These are phyloP conservation scores for Areca catechu DNA, from an alignment of 176 grass and related monocot species.

Conservation along the genomic window DNA sequence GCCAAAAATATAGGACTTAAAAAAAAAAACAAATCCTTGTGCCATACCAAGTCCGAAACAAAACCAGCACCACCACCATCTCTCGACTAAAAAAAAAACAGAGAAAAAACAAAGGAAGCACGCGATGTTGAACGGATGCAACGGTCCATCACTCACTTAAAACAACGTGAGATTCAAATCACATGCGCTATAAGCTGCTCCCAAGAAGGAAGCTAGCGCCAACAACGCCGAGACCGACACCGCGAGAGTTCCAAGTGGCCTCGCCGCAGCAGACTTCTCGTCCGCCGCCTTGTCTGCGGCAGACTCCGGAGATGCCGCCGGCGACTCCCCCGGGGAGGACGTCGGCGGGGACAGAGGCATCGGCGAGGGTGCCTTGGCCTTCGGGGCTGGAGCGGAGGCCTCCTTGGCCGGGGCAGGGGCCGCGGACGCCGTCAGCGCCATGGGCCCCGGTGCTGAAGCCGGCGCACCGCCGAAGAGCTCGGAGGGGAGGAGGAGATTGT, in stretches of 20 bases:
- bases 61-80: background rate
- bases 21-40: background rate
- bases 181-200: background rate
- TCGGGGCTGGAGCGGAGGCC: slow-evolving; percentile 31
- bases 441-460: slow-evolving; percentile 32
- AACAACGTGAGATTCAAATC: no score
- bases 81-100: background rate
- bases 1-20: no score
- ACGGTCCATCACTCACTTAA: no score
- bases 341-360: slow-evolving; percentile 47
- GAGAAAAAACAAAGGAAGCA: no score
- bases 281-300: slow-evolving; percentile 28
- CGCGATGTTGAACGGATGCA: no score
- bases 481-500: slow-evolving; percentile 48
- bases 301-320: slow-evolving; percentile 35
- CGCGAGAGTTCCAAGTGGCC: background rate
- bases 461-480: slow-evolving; percentile 65
- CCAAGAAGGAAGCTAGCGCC: slow-evolving; percentile 21
- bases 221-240: slow-evolving; percentile 15
- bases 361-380: slow-evolving; percentile 16
- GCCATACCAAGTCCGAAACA: slow-evolving; percentile 2
- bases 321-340: slow-evolving; percentile 36
- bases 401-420: slow-evolving; percentile 7
- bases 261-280: slow-evolving; percentile 9
- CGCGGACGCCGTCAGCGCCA: slow-evolving; percentile 19